phyloP scores from a whole-genome alignment of 2,329 filamentous ascomycete genomes.

The Talaromyces sp. region DNA sequence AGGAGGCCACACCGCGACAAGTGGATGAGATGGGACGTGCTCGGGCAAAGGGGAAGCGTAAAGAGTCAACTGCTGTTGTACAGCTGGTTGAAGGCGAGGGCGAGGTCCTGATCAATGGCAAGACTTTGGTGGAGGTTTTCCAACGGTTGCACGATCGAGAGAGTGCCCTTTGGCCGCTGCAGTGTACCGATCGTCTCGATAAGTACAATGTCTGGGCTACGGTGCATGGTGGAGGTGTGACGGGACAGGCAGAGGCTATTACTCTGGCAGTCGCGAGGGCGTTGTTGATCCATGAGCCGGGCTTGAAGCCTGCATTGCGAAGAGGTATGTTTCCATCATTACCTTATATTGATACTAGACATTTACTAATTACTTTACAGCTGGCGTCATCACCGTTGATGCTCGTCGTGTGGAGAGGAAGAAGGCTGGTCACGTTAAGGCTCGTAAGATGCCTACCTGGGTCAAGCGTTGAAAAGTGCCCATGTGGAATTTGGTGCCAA shows the following conservation, averaged over 20 bases:
- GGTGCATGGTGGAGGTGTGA: slow-evolving; percentile 83
- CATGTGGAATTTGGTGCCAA: slow-evolving; percentile 9
- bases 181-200: slow-evolving; percentile 78
- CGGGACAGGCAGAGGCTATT: slow-evolving; percentile 92
- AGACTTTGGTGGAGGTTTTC: slow-evolving; percentile 79
- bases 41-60: slow-evolving; percentile 80
- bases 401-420: slow-evolving; percentile 93
- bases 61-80: slow-evolving; percentile 81
- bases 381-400: slow-evolving; percentile 90
- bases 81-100: slow-evolving; percentile 92
- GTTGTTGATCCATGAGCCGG: slow-evolving; percentile 86
- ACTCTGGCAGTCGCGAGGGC: slow-evolving; percentile 88
- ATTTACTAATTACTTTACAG: slow-evolving; percentile 53
- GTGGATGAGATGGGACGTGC: slow-evolving; percentile 80
- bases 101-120: slow-evolving; percentile 87
- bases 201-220: slow-evolving; percentile 97
- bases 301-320: slow-evolving; percentile 81
- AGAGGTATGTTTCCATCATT: slow-evolving; percentile 68
- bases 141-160: slow-evolving; percentile 89
- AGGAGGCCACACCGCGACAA: slow-evolving; percentile 61
- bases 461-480: slow-evolving; percentile 70
- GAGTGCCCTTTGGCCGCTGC: slow-evolving; percentile 89
- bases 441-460: slow-evolving; percentile 97
- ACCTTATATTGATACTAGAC: background rate
- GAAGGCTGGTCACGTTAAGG: slow-evolving; percentile 95